Evolutionary conservation across 2,329 filamentous ascomycete genomes (phyloP).

Genomic region (Aspergillus tubingensis): DNA sequence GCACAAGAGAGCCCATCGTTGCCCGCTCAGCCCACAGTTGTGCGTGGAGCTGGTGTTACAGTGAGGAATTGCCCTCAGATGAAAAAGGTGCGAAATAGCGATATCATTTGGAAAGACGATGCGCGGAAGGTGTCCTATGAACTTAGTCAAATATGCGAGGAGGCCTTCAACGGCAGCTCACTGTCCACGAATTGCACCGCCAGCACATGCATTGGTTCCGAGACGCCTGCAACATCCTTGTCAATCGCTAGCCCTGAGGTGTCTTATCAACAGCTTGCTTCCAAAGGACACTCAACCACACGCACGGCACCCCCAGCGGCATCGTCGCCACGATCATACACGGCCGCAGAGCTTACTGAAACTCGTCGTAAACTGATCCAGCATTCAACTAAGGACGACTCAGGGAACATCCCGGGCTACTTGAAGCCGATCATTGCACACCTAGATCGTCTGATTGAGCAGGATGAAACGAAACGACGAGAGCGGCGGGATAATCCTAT

Average conservation of each 20-base stretch:
- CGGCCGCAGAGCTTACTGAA: constrained; percentile 59
- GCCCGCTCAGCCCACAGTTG: constrained; percentile 42
- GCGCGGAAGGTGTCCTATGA: constrained; percentile 80
- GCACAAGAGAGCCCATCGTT: constrained; percentile 41
- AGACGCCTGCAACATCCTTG: constrained; percentile 55
- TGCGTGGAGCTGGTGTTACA: constrained; percentile 35
- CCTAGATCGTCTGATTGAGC: constrained; percentile 59
- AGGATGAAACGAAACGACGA: constrained; percentile 26
- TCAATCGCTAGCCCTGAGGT: constrained; percentile 38
- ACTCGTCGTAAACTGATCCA: constrained; percentile 60
- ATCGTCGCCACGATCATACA: constrained; percentile 54
- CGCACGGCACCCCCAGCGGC: constrained; percentile 41
- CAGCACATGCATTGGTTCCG: constrained; percentile 44
- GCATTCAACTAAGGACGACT: constrained; percentile 49
- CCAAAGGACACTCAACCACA: constrained; percentile 32
- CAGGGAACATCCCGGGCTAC: constrained; percentile 50
- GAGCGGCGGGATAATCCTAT: constrained; percentile 4
- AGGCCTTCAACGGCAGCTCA: constrained; percentile 78
- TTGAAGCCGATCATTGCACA: constrained; percentile 63
- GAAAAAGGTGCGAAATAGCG: constrained; percentile 44
- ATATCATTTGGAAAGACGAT: constrained; percentile 69
- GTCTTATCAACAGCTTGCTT: constrained; percentile 18
- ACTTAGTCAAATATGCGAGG: constrained; percentile 86
- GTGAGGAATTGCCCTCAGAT: constrained; percentile 39
- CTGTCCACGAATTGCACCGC: constrained; percentile 53